Evolutionary conservation across 495 filamentous ascomycete species (phyloP).

Genomic region (Massariosphaeria phaeospora): DNA sequence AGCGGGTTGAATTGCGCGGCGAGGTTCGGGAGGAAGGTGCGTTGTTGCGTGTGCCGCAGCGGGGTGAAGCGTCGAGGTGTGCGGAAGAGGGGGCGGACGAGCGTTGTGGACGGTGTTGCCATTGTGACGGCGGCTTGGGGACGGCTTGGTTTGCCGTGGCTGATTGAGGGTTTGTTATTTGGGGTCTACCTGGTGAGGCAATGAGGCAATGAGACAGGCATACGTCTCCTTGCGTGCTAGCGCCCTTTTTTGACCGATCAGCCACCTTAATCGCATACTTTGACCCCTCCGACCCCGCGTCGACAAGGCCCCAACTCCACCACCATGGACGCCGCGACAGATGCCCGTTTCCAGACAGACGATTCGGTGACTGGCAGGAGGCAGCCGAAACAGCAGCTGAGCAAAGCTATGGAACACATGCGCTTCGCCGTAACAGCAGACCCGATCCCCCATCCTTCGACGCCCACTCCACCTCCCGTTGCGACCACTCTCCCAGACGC

Average conservation of each 20-base stretch:
- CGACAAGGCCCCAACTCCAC: neutral
- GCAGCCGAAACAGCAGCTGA: slow-evolving; percentile 36
- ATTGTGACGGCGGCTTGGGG: slow-evolving; percentile 8
- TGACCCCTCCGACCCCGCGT: neutral
- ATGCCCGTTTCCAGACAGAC: slow-evolving; percentile 16
- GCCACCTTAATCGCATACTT: neutral
- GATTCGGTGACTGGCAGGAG: slow-evolving; percentile 20
- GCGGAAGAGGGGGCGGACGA: slow-evolving; percentile 37
- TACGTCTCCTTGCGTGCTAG: too few relatives aligned
- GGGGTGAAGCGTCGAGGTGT: slow-evolving; percentile 26
- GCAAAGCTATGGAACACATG: slow-evolving; percentile 45
- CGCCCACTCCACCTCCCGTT: slow-evolving; percentile 15
- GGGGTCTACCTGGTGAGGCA: too few relatives aligned
- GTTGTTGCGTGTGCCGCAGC: slow-evolving; percentile 30
- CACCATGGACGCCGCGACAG: slow-evolving; percentile 1
- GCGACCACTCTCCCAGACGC: slow-evolving; percentile 11
- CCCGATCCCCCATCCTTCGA: slow-evolving; percentile 19
- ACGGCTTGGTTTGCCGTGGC: too few relatives aligned
- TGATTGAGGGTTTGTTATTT: too few relatives aligned
- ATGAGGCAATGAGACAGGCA: too few relatives aligned
- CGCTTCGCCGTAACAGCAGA: slow-evolving; percentile 40
- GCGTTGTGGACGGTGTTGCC: slow-evolving; percentile 29
- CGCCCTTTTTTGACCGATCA: slow-evolving; percentile 12
- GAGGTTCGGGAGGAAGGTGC: slow-evolving; percentile 36
- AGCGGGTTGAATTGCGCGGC: slow-evolving; percentile 11